These are phyloP conservation scores for Wallacemonas rigidus DNA, from an alignment of 208 protist genomes.

Conservation along the genomic window DNA sequence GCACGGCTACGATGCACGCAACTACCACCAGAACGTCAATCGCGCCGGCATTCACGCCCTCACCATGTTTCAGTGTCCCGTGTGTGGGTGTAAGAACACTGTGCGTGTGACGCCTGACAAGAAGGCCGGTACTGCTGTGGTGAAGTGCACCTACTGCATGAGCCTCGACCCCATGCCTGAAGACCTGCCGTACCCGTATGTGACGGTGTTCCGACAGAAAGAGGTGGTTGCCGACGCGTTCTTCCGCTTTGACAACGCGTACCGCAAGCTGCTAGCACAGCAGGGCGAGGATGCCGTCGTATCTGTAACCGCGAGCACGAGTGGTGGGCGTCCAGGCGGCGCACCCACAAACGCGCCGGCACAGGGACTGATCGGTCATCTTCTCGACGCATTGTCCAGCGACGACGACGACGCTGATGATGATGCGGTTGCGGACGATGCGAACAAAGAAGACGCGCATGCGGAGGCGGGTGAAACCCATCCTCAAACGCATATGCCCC, in stretches of 20 bases:
- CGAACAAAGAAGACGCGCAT: conserved; percentile 11
- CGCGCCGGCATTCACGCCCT: conserved; percentile 58
- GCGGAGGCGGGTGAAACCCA: too few relatives aligned
- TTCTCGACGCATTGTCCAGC: conserved; percentile 6
- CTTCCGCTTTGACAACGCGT: conserved; percentile 76
- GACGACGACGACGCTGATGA: neutral
- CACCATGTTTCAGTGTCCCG: conserved; percentile 77
- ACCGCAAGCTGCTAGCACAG: conserved; percentile 38
- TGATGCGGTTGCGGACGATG: conserved; percentile 9
- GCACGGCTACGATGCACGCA: conserved; percentile 43
- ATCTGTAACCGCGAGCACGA: neutral
- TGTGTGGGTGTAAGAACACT: conserved; percentile 72
- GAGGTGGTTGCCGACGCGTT: conserved; percentile 88
- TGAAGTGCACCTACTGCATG: conserved; percentile 76
- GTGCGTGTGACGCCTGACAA: conserved; percentile 61
- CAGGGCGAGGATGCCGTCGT: conserved; percentile 8
- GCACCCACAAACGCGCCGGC: neutral
- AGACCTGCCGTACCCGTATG: conserved; percentile 79
- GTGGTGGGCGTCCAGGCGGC: neutral
- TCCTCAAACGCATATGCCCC: too few relatives aligned
- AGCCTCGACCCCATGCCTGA: conserved; percentile 44
- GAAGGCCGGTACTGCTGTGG: conserved; percentile 50
- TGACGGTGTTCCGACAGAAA: conserved; percentile 52
- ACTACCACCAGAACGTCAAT: conserved; percentile 66
- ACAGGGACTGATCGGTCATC: conserved; percentile 15